Evolutionary conservation across 1,284 basidiomycete genomes (phyloP), one percentile per base, ranked within the genome.

Genomic region (Pterula multifida): DNA sequence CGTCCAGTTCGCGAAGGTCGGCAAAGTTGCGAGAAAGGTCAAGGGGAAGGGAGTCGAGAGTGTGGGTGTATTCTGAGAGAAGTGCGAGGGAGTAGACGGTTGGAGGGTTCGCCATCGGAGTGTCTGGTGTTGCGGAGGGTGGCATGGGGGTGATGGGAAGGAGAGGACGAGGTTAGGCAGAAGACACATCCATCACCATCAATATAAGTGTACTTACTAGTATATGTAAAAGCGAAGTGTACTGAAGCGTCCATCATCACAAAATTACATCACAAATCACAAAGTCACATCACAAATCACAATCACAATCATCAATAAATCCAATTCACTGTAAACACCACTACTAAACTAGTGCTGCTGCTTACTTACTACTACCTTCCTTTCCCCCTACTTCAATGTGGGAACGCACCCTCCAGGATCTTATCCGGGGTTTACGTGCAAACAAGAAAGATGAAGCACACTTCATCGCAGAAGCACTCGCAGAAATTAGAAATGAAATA

Each of bases 1-100:
- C 95, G 65, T 98, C 96, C 62, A 98, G 85, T 69, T 98, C 95
- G 57, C 93, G 89, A 48, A 99, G 79, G 73, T 98, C 95, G 22
- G 86, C 90, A 65, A 97, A 90, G 64, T 85, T 86, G 63, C 92
- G 82, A 11, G 95, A 97, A 63, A 98, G 82, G 67, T 97, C 93
- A 55, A 90, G 76, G 47, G 95, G 95, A 51, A 98, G 79, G 23
- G 93, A 80, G 68, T 97, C 94, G 64, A 98, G 85, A 24, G 88
- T 86, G 66, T 98, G 92, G 36, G 85, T 83, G 67, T 92, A 86
- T 65, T 93, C 90, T 52, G 79, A 73, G 58, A 93, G 73, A 54
- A 86, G 70, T 49, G 78, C 9, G 13, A 47, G 39, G 21, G 39
- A 42, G 39, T 42, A 42, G 13, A 42, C 13, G 13, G 39, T 42